Conservation (phyloP, 441 rosid genomes). For the Gossypium trilobum region DNA sequence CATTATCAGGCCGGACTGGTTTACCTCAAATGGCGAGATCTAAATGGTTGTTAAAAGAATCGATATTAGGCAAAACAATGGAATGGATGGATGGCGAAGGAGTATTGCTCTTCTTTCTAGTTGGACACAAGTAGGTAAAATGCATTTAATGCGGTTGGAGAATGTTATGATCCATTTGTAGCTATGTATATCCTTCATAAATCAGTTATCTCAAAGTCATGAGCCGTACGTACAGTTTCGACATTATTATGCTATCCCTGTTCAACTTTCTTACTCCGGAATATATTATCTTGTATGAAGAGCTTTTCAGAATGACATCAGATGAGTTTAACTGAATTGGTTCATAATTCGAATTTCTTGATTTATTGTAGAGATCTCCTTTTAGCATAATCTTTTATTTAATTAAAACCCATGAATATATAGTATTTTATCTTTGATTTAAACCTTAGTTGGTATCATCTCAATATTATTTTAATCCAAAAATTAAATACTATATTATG, state of each 20-base stretch:
- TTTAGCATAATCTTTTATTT: too few species aligned
- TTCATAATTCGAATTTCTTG: too few species aligned
- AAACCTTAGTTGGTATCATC: too few species aligned
- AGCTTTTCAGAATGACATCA: neutral
- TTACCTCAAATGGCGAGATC: conserved; percentile 66
- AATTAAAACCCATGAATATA: too few species aligned
- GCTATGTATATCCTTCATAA: neutral
- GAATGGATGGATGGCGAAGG: neutral
- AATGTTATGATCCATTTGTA: neutral
- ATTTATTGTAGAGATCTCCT: too few species aligned
- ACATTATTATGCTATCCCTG: neutral
- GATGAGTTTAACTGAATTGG: too few species aligned
- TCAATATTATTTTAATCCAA: too few species aligned
- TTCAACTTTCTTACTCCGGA: neutral
- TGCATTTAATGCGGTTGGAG: neutral
- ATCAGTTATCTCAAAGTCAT: neutral
- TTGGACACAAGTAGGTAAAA: neutral
- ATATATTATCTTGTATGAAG: neutral
- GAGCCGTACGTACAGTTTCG: neutral
- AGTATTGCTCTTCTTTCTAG: neutral
- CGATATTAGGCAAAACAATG: neutral
- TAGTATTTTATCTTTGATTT: too few species aligned
- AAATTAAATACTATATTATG: too few species aligned
- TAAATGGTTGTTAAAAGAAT: conserved; percentile 41
- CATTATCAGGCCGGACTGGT: conserved; percentile 62